Base-by-base conservation (phyloP, 2,329 filamentous ascomycete species). In the Ascochyta clinopodiicola region DNA sequence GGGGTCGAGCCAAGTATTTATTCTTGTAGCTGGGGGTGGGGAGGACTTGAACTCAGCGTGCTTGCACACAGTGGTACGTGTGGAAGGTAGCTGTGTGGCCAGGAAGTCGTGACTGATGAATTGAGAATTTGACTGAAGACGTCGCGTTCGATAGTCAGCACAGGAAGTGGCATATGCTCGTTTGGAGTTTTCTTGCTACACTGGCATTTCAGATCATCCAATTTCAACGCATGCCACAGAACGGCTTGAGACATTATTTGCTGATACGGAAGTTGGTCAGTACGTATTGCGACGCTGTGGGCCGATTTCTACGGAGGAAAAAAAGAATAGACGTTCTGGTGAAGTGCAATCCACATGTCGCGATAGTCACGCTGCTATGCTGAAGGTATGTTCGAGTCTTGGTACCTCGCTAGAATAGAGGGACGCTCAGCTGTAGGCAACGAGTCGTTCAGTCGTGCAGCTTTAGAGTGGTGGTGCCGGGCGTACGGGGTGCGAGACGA, bases 381-480 rank as follows among this genome's bases (percentile, higher is more conserved):
- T n/a, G 2, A 10, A 24, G 3, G 24, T 29, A 35, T 17, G 17
- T 24, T 8, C 3, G 13, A 22, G 31, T 32, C 37, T 52, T 32
- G 36, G 29, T 10, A 32, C 8, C 36, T 37, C 13, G 15, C 8
- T 17, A 5, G n/a, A 19, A 29, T 10, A 9, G n/a, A 22, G 21
- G 32, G 10, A 17, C 24, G 17, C 2, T 9, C 8, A 17, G 12
- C 15, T 8, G 15, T 38, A 13, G 29, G 37, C 44, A 56, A 58
- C 51, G 49, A 54, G 38, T 22, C 45, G 54, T 46, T 51, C 43
- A 54, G 56, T 51, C 39, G 46, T 48, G 48, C 49, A 51, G 31
- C 38, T 4, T 4, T 13, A 5, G 8, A 34, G 25, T 44, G 45
- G 21, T 12, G 38, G 27, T 17, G n/a, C 34, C 25, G 21, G 55